Evolutionary conservation across 371 early-diverging fungal species (phyloP), one percentile per base, ranked within the genome.

Genomic region (Chytridium lagenaria): DNA sequence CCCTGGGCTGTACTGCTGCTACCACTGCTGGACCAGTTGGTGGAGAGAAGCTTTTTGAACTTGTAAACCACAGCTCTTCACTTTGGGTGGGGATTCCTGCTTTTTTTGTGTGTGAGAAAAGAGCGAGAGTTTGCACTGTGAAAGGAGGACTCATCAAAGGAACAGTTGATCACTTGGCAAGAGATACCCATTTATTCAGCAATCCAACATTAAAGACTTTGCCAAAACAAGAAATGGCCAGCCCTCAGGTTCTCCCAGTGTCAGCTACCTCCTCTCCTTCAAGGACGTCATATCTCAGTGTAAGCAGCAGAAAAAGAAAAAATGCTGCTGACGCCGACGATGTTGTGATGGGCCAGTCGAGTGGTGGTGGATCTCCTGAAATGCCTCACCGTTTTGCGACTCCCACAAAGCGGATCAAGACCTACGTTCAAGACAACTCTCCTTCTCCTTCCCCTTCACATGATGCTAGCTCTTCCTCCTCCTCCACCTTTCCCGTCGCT

Each of bases 401-500:
- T 26, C 66, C 66, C 15, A 10, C 44, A 2, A 44, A 44, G 66
- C 10, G 66, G 66, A 44, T 66, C 39, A 44, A 66, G 33, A 22
- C 30, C 44, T 38, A 23, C 44, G 28, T 3, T 7, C 39, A 7
- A 5, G 61, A 38, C 12, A n/a, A n/a, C n/a, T 16, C 66, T 22
- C 3, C 66, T 22, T 44, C 66, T 40, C 66, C 44, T 15, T 2
- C 66, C 2, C 44, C 39, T 7, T 66, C 66, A 12, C 23, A 5
- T 38, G 44, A 26, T 7, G 15, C 44, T 3, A 7, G 3, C 23
- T 22, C 44, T 22, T 30, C 66, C 44, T 66, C 49, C 15, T 26
- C 66, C 26, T 7, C 2, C 65, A 40, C 51, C 5, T 44, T 76
- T 12, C 77, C 77, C 19, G 65, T 77, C 55, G 55, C 65, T 2